Evolutionary conservation across 371 early-diverging fungal species (phyloP).

Genomic region (Mucor circinelloides): DNA sequence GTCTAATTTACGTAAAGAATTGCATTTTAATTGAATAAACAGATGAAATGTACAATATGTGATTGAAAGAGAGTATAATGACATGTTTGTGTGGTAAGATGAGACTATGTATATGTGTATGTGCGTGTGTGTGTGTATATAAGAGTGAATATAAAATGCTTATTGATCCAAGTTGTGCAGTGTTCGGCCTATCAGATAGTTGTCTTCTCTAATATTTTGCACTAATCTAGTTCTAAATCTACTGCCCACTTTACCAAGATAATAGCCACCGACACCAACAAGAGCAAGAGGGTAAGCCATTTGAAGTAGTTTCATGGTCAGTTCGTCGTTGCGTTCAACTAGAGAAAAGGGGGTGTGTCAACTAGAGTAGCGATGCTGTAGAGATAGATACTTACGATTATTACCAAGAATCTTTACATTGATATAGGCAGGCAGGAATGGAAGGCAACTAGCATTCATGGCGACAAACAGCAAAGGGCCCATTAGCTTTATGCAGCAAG

Average conservation of each 20-base stretch:
- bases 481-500: constrained; percentile 2
- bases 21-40: constrained; percentile 24
- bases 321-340: constrained; percentile 18
- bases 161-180: constrained; percentile 63
- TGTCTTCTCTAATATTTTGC: constrained; percentile 61
- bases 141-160: background rate
- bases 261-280: constrained; percentile 23
- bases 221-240: constrained; percentile 48
- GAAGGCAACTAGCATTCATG: constrained; percentile 1
- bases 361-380: background rate
- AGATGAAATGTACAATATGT: background rate
- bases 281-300: constrained; percentile 42
- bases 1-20: constrained; percentile 28
- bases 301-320: constrained; percentile 32
- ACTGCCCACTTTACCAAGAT: constrained; percentile 31
- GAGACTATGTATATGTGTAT: background rate
- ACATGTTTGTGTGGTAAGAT: background rate
- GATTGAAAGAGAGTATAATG: background rate
- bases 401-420: constrained; percentile 10
- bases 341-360: background rate
- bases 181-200: constrained; percentile 64
- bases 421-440: constrained; percentile 12
- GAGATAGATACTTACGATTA: background rate
- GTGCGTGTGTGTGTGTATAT: background rate
- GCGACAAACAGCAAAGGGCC: constrained; percentile 5